Evolutionary conservation across 179 eudicot species (phyloP), one percentile per base, ranked within the genome.

Genomic region (Patellifolia procumbens): DNA sequence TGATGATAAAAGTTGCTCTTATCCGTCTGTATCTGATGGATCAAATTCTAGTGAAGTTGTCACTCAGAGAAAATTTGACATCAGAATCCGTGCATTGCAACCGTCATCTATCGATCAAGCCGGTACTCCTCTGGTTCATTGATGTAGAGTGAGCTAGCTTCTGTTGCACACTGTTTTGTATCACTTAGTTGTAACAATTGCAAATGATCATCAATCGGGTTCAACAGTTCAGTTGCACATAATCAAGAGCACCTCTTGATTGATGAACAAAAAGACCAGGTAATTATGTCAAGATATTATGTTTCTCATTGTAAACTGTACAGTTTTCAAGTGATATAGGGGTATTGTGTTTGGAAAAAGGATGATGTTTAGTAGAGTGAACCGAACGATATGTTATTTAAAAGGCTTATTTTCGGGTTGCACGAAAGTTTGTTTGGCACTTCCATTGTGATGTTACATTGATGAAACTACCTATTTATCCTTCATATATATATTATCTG

Each of bases 11-110:
- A 49, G 63, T 17, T 74, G 75, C 3, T 72, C 89, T n/a, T 79
- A 87, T 75, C 84, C 87, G 16, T 75, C 79, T 74, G 84, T 85
- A 73, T 63, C 84, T 0, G 86, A 86, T 55, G 90, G 83, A 6
- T 76, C 89, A 9, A 81, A 73, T 45, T 65, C 87, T 49, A 74
- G 79, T 65, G 96, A 86, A 70, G 53, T 67, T 28, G 74, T 81
- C 7, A 42, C 28, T 20, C 76, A 62, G 28, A 88, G 82, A 81
- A 91, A 84, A 65, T 89, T 83, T 32, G 90, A 92, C 80, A 77
- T 92, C 68, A 91, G 78, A 79, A 89, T 92, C 72, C 86, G 93
- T n/a, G 85, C 96, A 5, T 78, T 92, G 77, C 96, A 91, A 52
- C 97, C 97, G 59, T 89, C 89, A 37, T 80, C 84, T 31, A 74